Conservation (phyloP, 768 basidiomycete genomes). For the Podaxis rugospora region DNA sequence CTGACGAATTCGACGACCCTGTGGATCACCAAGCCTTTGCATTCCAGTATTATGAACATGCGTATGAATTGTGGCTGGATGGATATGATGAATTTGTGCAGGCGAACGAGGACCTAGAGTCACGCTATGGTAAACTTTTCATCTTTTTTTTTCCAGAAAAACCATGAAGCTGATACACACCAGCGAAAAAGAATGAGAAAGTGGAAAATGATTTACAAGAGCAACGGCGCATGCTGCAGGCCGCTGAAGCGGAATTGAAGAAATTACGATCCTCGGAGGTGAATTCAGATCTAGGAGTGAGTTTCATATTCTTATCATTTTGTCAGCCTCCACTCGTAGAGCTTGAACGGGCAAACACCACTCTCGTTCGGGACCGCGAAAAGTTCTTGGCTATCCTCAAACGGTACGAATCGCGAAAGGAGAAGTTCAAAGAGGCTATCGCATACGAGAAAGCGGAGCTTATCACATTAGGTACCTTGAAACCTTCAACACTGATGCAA, state of each 20-base stretch:
- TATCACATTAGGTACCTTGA: slow-evolving; percentile 42
- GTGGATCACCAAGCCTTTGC: slow-evolving; percentile 73
- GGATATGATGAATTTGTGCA: slow-evolving; percentile 66
- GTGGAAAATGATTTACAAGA: slow-evolving; percentile 61
- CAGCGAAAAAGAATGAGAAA: slow-evolving; percentile 71
- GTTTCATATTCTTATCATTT: slow-evolving; percentile 2
- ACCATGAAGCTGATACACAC: slow-evolving; percentile 7
- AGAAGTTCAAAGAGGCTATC: slow-evolving; percentile 63
- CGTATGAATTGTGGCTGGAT: slow-evolving; percentile 67
- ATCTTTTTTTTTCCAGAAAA: neutral
- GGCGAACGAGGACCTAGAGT: slow-evolving; percentile 65
- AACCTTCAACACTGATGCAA: neutral
- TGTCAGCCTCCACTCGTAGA: slow-evolving; percentile 58
- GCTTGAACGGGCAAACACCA: slow-evolving; percentile 55
- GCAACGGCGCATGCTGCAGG: slow-evolving; percentile 41
- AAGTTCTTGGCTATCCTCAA: slow-evolving; percentile 76
- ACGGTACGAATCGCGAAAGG: slow-evolving; percentile 64
- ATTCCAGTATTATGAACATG: slow-evolving; percentile 66
- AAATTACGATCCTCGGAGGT: slow-evolving; percentile 64
- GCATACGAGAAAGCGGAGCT: slow-evolving; percentile 65
- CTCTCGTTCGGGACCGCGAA: slow-evolving; percentile 67
- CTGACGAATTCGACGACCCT: slow-evolving; percentile 72
- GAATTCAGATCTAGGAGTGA: slow-evolving; percentile 7
- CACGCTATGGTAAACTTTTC: slow-evolving; percentile 61
- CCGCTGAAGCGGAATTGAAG: slow-evolving; percentile 47